A percentile compares a stretch with the other conserved stretches of the same genome.
These are phyloP conservation scores for Cytospora schulzeri DNA, from an alignment of 2,329 filamentous ascomycete genomes.

Conservation along the genomic window DNA sequence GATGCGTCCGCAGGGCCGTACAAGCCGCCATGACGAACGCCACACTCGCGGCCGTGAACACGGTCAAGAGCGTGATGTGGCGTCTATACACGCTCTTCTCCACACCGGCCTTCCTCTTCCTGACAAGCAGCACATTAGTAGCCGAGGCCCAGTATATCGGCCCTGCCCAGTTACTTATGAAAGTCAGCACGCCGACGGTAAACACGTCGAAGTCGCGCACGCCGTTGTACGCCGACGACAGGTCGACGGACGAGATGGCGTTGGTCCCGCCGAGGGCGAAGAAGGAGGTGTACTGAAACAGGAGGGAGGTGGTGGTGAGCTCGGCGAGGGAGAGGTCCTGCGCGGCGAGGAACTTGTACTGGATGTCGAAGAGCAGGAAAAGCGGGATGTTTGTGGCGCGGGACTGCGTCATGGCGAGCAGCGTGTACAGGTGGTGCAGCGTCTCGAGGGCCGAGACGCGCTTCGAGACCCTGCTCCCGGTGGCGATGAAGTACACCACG, in stretches of 20 bases:
- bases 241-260: slow-evolving; percentile 91
- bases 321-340: slow-evolving; percentile 56
- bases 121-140: slow-evolving; percentile 61
- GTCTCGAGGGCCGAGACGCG: slow-evolving; percentile 41
- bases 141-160: slow-evolving; percentile 84
- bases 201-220: slow-evolving; percentile 76
- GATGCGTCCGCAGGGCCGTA: slow-evolving; percentile 77
- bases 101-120: slow-evolving; percentile 34
- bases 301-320: slow-evolving; percentile 69
- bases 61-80: slow-evolving; percentile 67
- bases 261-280: slow-evolving; percentile 92
- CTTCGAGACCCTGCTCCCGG: slow-evolving; percentile 32
- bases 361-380: slow-evolving; percentile 71
- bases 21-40: slow-evolving; percentile 86
- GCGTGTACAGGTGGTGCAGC: slow-evolving; percentile 70
- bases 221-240: slow-evolving; percentile 95
- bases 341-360: slow-evolving; percentile 52
- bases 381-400: slow-evolving; percentile 83
- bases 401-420: slow-evolving; percentile 86
- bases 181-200: slow-evolving; percentile 82
- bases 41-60: slow-evolving; percentile 68
- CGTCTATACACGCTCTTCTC: slow-evolving; percentile 40
- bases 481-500: slow-evolving; percentile 44
- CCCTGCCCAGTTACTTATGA: slow-evolving; percentile 88
- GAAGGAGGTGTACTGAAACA: slow-evolving; percentile 81